Evolutionary conservation across 2,329 filamentous ascomycete genomes (phyloP), one percentile per base, ranked within the genome.

Genomic region (Diplocarpon rosae): DNA sequence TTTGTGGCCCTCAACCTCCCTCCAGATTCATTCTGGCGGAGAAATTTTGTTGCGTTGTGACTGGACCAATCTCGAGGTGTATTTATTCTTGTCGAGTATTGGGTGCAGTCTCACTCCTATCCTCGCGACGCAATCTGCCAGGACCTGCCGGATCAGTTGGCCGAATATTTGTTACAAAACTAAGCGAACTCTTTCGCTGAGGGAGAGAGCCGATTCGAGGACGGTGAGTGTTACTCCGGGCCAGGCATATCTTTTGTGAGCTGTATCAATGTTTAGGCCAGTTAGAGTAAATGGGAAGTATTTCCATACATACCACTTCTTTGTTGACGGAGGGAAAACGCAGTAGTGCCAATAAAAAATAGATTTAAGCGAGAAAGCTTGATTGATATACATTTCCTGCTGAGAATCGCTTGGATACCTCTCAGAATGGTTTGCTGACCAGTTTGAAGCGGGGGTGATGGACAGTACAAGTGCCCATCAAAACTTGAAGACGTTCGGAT

Each of bases 121-220:
- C 24, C 33, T 31, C 32, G 30, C 28, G 32, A n/a, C 14, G 35
- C 17, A 4, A 35, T 10, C 30, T 15, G 20, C 8, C 14, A 34
- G 27, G 31, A 17, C 27, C 27, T 42, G 16, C 43, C 39, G 43
- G 43, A 16, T 42, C 43, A 42, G 33, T 46, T 34, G 43, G 39
- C 43, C 43, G 43, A 46, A 46, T 16, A 31, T 37, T 37, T 46
- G 37, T 42, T 46, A 46, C 42, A 42, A 45, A 29, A 33, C 20
- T 6, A n/a, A 38, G 38, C 37, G 41, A 36, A 16, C 34, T 33
- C 28, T 33, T 20, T n/a, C 8, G 33, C 34, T 31, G 30, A 41
- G 31, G 31, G 43, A 24, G 43, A 34, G 33, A 42, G 34, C 31
- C 12, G 20, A 34, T 27, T 28, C 20, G 39, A 41, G 30, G 31